Base-by-base conservation (phyloP, 306 rosid genomes). In the Cercis canadensis region DNA sequence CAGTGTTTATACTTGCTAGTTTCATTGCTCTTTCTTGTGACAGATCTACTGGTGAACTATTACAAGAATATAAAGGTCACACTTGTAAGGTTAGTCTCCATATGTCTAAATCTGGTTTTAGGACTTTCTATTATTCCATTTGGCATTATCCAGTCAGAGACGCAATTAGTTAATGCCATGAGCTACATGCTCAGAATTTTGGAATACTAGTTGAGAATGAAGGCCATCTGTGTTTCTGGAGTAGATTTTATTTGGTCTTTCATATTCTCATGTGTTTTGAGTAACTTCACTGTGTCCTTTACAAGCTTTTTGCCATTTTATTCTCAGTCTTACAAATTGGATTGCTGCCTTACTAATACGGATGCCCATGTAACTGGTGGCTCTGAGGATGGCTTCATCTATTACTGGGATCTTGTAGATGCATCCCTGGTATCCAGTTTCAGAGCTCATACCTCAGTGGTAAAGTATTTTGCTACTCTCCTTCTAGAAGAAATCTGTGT, bases 341-440 rank as follows among this genome's bases (percentile, higher is more conserved):
- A 94, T 83, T 87, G 96, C 79, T 94, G 96, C 86, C 95, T 94
- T 63, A 89, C 97, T 73, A 94, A 94, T 72, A 75, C 83, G 39
- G 97, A 94, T 85, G 96, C 96, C 67, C 86, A 87, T 83, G 88
- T 94, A 65, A 75, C 87, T 13, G 92, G 97, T 75, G 99, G 97
- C 71, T 94, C 96, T 29, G 97, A 94, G 81, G 96, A 94, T 80
- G 97, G 96, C 51, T 89, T 44, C 71, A 79, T 94, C 24, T 91
- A 84, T 81, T 89, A 90, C 75, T 94, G 97, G 97, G 97, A 91
- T 83, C 86, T 94, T 66, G 97, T 94, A 17, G 99, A 94, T 70
- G 97, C 91, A 54, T 84, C 90, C 36, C 87, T 90, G 43, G 96
- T 83, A 16, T 86, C 95, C 66, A 86, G 81, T 18, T 87, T 91